A percentile compares a stretch with the other conserved stretches of the same genome.
These are phyloP conservation scores for Tillandsia fasciculata DNA, from an alignment of 176 grass and related monocot species.

Conservation along the genomic window DNA sequence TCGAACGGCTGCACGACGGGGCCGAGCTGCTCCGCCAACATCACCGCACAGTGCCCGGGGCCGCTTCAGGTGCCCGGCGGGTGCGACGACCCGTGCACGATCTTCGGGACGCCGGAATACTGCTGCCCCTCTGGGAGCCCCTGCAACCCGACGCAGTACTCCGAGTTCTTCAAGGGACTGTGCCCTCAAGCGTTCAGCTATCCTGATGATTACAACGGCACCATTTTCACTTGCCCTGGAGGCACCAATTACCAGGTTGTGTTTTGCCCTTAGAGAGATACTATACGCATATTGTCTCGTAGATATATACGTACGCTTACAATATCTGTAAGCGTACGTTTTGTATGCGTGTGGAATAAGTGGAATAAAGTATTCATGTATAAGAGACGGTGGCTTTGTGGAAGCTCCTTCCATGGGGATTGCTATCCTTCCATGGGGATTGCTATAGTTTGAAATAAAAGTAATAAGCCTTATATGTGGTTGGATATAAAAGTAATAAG, in stretches of 20 bases:
- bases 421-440: too few relatives aligned
- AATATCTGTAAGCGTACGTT: too few relatives aligned
- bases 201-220: conserved; percentile 4
- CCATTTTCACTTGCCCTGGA: conserved; percentile 11
- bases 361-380: not conserved
- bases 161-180: conserved; percentile 17
- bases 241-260: conserved; percentile 17
- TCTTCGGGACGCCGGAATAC: conserved; percentile 30
- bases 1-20: not conserved
- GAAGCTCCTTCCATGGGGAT: too few relatives aligned
- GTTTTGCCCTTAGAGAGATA: conserved; percentile 11
- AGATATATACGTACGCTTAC: not conserved
- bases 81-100: conserved; percentile 36
- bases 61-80: conserved; percentile 27
- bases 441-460: too few relatives aligned
- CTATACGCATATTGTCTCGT: not conserved
- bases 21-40: conserved; percentile 2
- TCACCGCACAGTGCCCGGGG: conserved; percentile 22
- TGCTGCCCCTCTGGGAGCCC: conserved; percentile 6
- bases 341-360: not conserved
- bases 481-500: too few relatives aligned
- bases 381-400: too few relatives aligned
- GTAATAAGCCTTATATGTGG: too few relatives aligned
- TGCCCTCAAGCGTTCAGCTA: conserved; percentile 20
- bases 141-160: conserved; percentile 5